Evolutionary conservation across 768 basidiomycete species (phyloP), one percentile per base, ranked within the genome.

Genomic region (Russula ochroleuca): DNA sequence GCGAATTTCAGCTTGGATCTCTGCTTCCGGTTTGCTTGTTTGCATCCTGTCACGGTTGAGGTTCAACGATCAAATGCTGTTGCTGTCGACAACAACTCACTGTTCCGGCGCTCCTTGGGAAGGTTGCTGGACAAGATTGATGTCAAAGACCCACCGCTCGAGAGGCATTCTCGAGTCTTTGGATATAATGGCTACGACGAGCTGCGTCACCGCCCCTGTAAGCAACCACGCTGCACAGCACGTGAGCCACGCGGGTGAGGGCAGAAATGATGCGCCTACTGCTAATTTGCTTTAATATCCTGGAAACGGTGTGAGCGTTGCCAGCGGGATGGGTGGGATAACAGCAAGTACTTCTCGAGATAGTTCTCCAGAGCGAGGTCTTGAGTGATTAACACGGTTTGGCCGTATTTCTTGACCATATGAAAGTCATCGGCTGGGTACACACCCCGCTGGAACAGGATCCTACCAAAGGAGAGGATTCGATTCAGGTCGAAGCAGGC

Each of bases 341-440:
- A 49, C 35, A 28, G 17, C 15, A 69, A 74, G 33, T 68, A 89
- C 90, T 84, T 84, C 59, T 90, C 86, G n/a, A 98, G 82, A 72
- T 99, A 98, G 72, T 88, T 92, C 72, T 98, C 93, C 53, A 99
- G 78, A 4, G 90, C 89, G 52, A 94, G 85, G 69, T 99, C 96
- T 68, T 94, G 90, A 0, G 95, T 97, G 8, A 98, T 89, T 28
- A 98, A 81, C 57, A 99, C 91, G 0, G 93, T 94, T 72, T 98
- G 87, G 0, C 97, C 96, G 69, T 98, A 99, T 74, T 98, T 99
- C 76, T 98, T 99, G 64, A 99, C 96, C 92, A 97, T 95, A 72
- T 93, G 90, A 73, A 99, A 99, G 78, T 99, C 97, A 75, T 98
- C 97, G 0, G 92, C 87, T 2, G 97, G 97, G 73, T 98, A 99